Conservation (phyloP, 2,329 filamentous ascomycete genomes). For the Cyphellophora attinorum region DNA sequence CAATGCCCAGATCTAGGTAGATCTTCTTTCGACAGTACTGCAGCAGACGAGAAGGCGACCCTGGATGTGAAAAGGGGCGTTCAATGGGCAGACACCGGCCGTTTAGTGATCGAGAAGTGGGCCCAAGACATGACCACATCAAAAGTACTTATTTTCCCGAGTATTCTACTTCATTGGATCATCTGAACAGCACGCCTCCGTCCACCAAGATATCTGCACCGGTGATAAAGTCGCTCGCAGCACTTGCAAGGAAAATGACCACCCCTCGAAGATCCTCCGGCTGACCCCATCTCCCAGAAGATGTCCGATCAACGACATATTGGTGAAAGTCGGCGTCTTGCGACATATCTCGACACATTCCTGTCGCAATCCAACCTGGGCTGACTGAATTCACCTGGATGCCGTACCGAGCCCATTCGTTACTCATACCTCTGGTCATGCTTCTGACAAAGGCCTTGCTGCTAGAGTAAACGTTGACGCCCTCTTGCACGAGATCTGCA, state of each 20-base stretch:
- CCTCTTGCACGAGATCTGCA: background rate
- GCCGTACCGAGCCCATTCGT: slow-evolving; percentile 1
- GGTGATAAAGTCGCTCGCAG: slow-evolving; percentile 5
- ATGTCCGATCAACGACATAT: background rate
- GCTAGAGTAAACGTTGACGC: slow-evolving; percentile 1
- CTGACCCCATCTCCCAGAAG: slow-evolving; percentile 2
- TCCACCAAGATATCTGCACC: slow-evolving; percentile 5
- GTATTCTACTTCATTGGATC: slow-evolving; percentile 1
- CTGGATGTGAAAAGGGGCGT: too few species aligned
- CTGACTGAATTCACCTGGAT: slow-evolving; percentile 4
- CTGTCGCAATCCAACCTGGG: slow-evolving; percentile 5
- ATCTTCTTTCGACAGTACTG: too few species aligned
- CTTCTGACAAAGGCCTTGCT: slow-evolving; percentile 1
- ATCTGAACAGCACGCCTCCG: slow-evolving; percentile 9
- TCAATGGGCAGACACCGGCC: too few species aligned
- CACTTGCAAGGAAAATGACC: slow-evolving; percentile 4
- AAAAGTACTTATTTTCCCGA: too few species aligned
- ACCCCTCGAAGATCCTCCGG: slow-evolving; percentile 3
- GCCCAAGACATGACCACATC: too few species aligned
- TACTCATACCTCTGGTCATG: background rate
- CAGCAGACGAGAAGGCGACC: too few species aligned
- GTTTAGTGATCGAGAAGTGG: too few species aligned
- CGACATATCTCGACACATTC: slow-evolving; percentile 1
- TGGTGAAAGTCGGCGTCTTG: slow-evolving; percentile 1
- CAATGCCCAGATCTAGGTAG: too few species aligned